These are phyloP conservation scores for Podochytrium sp. DNA, from an alignment of 192 early-diverging fungal genomes.

Conservation along the genomic window DNA sequence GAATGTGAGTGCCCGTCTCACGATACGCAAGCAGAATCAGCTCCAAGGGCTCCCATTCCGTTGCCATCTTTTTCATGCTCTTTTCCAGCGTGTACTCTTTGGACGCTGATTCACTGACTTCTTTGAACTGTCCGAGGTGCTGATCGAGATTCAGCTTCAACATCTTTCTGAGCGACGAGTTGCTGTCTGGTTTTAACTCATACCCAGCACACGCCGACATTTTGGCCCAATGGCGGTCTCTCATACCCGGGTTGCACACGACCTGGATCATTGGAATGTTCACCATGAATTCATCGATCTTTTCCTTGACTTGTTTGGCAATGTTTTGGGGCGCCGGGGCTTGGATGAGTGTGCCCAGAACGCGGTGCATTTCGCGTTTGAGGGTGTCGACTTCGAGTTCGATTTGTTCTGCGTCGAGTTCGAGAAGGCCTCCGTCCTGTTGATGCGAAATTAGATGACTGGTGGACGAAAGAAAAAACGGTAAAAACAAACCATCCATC, in stretches of 20 bases:
- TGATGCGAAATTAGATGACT: neutral
- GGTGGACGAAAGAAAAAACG: too few species aligned
- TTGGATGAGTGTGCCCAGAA: conserved; percentile 57
- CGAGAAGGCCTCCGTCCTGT: conserved; percentile 58
- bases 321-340: conserved; percentile 61
- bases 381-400: conserved; percentile 59
- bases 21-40: conserved; percentile 61
- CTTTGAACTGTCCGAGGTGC: conserved; percentile 54
- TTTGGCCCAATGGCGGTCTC: conserved; percentile 61
- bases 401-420: conserved; percentile 63
- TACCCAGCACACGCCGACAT: conserved; percentile 48
- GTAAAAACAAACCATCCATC: conserved; percentile 52
- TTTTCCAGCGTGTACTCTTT: conserved; percentile 72
- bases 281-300: conserved; percentile 64
- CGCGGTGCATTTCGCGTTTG: conserved; percentile 64
- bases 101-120: conserved; percentile 63
- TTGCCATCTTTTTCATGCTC: conserved; percentile 64
- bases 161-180: conserved; percentile 60
- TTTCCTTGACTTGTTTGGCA: conserved; percentile 64
- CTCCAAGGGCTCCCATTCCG: conserved; percentile 63
- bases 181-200: conserved; percentile 60
- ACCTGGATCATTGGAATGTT: conserved; percentile 66
- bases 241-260: conserved; percentile 65
- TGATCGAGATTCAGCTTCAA: conserved; percentile 61
- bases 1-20: conserved; percentile 63